A percentile compares a stretch with the other conserved stretches of the same genome.
phyloP scores from a whole-genome alignment of 257 asterid species.

The Solanum pimpinellifolium region DNA sequence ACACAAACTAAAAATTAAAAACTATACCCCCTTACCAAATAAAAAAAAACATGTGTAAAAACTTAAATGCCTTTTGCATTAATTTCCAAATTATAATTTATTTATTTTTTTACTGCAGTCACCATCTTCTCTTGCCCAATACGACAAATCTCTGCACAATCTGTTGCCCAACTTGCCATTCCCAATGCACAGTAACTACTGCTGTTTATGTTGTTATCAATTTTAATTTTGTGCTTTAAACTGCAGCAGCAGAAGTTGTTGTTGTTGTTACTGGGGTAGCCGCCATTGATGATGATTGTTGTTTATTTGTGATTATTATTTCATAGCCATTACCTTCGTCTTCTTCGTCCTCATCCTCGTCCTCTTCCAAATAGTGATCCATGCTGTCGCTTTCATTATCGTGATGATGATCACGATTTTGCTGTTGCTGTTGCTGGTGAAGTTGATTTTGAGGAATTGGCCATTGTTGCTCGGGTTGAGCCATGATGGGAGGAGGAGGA shows the following conservation, averaged over 20 bases:
- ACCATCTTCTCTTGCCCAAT: constrained; percentile 9
- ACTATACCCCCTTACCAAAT: not conserved
- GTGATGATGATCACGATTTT: not conserved
- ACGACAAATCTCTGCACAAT: constrained; percentile 3
- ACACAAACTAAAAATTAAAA: not conserved
- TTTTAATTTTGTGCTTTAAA: not conserved
- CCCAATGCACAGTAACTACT: not conserved
- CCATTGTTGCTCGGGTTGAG: constrained; percentile 91
- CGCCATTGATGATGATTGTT: constrained; percentile 24
- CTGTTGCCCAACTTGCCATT: constrained; percentile 14
- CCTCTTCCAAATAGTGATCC: constrained; percentile 19
- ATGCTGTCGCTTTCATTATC: not conserved
- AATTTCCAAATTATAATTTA: not conserved
- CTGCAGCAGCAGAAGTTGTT: not conserved
- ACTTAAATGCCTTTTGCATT: not conserved
- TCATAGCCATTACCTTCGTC: constrained; percentile 47
- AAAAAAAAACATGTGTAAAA: not conserved
- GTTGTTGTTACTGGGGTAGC: constrained; percentile 14
- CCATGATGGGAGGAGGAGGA: constrained; percentile 59
- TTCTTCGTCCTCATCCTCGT: constrained; percentile 24
- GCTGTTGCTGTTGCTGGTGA: not conserved
- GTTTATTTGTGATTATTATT: constrained; percentile 54
- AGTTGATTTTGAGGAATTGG: constrained; percentile 24
- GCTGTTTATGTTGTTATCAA: not conserved
- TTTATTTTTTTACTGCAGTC: not conserved